Conservation (phyloP, 2,329 filamentous ascomycete species). For the Aspergillus intermedius region DNA sequence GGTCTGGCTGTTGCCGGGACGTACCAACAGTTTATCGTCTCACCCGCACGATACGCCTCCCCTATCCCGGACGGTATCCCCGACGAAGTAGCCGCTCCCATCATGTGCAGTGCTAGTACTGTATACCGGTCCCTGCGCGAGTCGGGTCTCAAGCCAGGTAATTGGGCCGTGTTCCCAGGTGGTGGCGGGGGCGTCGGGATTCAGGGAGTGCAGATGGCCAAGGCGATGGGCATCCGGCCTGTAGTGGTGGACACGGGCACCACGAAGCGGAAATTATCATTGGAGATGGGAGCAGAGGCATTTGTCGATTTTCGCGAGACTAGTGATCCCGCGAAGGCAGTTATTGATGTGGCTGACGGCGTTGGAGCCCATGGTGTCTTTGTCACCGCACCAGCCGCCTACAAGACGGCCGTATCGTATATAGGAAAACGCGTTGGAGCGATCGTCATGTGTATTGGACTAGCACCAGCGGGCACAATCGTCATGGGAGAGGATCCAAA, state of each 20-base stretch:
- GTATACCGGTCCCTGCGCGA: constrained; percentile 53
- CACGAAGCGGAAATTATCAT: constrained; percentile 40
- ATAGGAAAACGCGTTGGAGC: constrained; percentile 39
- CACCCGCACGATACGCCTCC: constrained; percentile 49
- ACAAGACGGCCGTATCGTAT: constrained; percentile 38
- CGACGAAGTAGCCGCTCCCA: constrained; percentile 52
- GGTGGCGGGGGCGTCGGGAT: constrained; percentile 52
- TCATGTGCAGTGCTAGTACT: constrained; percentile 55
- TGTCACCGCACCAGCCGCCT: constrained; percentile 35
- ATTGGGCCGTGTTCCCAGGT: constrained; percentile 42
- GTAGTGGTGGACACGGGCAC: constrained; percentile 51
- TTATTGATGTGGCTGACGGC: constrained; percentile 43
- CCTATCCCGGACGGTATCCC: constrained; percentile 51
- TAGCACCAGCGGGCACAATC: constrained; percentile 19
- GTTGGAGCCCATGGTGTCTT: constrained; percentile 43
- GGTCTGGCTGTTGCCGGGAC: constrained; percentile 44
- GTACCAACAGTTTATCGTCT: constrained; percentile 55
- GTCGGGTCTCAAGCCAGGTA: constrained; percentile 43
- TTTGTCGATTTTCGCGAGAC: constrained; percentile 51
- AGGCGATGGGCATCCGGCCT: constrained; percentile 51
- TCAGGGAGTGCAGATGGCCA: constrained; percentile 50
- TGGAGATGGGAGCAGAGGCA: constrained; percentile 48
- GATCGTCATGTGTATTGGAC: constrained; percentile 49
- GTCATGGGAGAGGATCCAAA: constrained; percentile 20
- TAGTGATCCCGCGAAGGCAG: constrained; percentile 30